Base-by-base conservation (phyloP, 2,329 filamentous ascomycete species). In the Colletotrichum ledebouriae region DNA sequence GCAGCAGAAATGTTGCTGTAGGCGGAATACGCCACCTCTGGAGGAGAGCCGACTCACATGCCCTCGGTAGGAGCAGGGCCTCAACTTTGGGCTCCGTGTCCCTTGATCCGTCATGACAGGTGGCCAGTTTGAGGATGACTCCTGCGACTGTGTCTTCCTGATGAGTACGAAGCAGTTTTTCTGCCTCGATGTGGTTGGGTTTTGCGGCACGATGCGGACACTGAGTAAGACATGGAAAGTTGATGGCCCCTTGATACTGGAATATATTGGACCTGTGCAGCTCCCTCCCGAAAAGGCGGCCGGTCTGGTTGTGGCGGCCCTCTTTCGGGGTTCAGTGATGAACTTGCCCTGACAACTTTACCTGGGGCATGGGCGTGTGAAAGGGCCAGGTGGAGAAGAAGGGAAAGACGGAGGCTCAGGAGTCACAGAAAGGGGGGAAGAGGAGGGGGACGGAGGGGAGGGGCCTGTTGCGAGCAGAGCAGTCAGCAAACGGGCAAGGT, bases 341-440 rank as follows among this genome's bases (percentile, higher is more conserved):
- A 41, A 39, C 53, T 46, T 53, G 60, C 41, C 41, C 25, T 50
- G 42, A 52, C 33, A 56, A 39, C 65, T 65, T 17, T 65, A 64
- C 47, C 57, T 65, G 49, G 61, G 37, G 61, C 65, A 47, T 53
- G 52, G 47, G n/a, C 55, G 29, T 56, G 50, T 25, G 67, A 67
- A 56, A 55, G 11, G 25, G 52, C n/a, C 6, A 11, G 33, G 47
- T 50, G 47, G 56, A 17, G 4, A 22, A 13, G 20, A 25, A 46
- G 17, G 41, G 17, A 29, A 55, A 56, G 65, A 55, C 37, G 41
- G 41, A 55, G 59, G 46, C 53, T 41, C 41, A 53, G 53, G 52
- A 55, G 59, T 39, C 53, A 41, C 41, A 53, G 46, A 65, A 68
- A 65, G 47, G 65, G 65, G 56, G 41, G 11, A n/a, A 15, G 55